Evolutionary conservation across 1,139 yeast genomes (phyloP), one percentile per base, ranked within the genome.

Genomic region (Candida gigantensis): DNA sequence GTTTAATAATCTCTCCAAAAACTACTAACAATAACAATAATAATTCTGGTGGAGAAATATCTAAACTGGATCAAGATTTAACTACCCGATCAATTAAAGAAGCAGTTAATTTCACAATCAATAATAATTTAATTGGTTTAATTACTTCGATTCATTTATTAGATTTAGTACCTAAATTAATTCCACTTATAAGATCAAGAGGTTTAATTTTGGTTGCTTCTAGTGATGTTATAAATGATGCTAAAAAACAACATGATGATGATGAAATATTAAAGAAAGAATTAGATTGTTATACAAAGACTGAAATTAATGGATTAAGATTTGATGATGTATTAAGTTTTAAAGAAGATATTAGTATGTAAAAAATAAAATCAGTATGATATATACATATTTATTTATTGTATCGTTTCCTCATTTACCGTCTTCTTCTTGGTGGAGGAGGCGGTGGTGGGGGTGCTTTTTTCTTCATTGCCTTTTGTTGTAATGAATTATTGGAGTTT

Each of bases 201-300:
- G 97, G 97, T 0, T 70, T 92, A 46, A 81, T 92, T 34, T 66
- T 92, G 32, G 92, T 92, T 20, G 94, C 94, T 1, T 73, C 80
- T 1, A 74, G 66, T 42, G 73, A 66, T 36, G 45, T 54, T 5
- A 45, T 40, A 10, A 53, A 52, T 29, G 63, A 58, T 12, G 61
- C 60, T 8, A 68, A 67, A 18, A 57, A 57, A 19, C 63, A 58
- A 18, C 24, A n/a, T n/a, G n/a, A 31, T 21, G 34, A 34, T 20
- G 35, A 40, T 15, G 57, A 50, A 9, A 40, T 49, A 11, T 44
- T 61, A 7, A 55, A 54, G 29, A 60, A 55, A 39, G 73, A 69
- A 28, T 59, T 69, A 51, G 75, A 71, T 39, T 66, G 72, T 13
- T 69, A 68, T 46, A 65, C 70, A 3, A 60, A 54, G 35, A 64